Conservation (phyloP, 1,284 basidiomycete species). For the Ustilago shanxiensis region DNA sequence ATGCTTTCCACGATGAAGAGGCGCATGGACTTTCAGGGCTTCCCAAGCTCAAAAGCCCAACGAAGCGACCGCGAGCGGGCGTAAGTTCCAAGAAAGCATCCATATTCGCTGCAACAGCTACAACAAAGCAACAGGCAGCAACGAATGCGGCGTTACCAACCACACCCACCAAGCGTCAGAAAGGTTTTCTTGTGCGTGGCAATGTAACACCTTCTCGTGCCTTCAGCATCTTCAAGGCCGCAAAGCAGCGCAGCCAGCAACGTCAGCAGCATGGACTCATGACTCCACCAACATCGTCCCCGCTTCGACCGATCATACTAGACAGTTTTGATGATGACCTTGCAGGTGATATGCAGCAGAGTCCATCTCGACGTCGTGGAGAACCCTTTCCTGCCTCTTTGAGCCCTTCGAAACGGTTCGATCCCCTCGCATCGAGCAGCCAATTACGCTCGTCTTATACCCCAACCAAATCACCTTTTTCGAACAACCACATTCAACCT, state of each 20-base stretch:
- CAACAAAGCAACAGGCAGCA: conserved; percentile 27
- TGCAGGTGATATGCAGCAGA: conserved; percentile 4
- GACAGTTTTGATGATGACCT: conserved; percentile 25
- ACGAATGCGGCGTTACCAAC: conserved; percentile 23
- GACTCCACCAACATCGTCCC: conserved; percentile 45
- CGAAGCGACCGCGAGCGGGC: background rate
- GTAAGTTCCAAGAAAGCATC: conserved; percentile 24
- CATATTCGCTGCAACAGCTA: conserved; percentile 1
- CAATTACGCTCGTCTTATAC: conserved; percentile 2
- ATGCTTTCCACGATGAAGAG: conserved; percentile 17
- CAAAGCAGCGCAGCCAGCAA: conserved; percentile 39
- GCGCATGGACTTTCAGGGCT: background rate
- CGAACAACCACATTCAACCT: background rate
- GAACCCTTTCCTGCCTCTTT: background rate
- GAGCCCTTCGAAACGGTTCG: background rate
- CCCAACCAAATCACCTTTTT: background rate
- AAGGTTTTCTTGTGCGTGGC: conserved; percentile 50
- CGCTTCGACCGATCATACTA: conserved; percentile 35
- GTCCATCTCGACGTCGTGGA: conserved; percentile 13
- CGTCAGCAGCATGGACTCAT: conserved; percentile 40
- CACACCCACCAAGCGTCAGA: conserved; percentile 39
- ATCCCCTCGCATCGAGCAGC: conserved; percentile 8
- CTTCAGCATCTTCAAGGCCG: conserved; percentile 46
- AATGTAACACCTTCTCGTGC: conserved; percentile 60
- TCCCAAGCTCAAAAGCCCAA: background rate